Conservation (phyloP, 2,329 filamentous ascomycete species). For the Ceratocystis cubensis region DNA sequence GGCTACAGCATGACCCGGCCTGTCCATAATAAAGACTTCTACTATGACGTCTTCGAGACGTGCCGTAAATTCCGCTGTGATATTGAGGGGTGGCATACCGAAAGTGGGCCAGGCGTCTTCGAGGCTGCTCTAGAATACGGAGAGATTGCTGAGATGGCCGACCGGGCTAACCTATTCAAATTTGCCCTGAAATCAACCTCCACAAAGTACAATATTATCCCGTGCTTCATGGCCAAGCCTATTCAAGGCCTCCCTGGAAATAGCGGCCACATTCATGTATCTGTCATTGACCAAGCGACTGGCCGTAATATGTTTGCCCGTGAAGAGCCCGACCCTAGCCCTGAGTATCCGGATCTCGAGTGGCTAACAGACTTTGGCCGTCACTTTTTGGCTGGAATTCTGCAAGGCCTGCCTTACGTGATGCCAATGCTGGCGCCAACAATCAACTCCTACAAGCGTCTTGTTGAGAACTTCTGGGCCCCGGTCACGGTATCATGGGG, state of each 20-base stretch:
- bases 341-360: constrained; percentile 62
- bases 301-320: constrained; percentile 77
- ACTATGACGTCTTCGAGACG: constrained; percentile 72
- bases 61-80: constrained; percentile 66
- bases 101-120: constrained; percentile 86
- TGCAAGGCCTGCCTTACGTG: constrained; percentile 80
- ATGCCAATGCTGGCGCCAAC: constrained; percentile 94
- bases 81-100: constrained; percentile 92
- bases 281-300: constrained; percentile 59
- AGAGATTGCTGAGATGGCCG: constrained; percentile 79
- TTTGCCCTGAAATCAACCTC: constrained; percentile 76
- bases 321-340: constrained; percentile 54
- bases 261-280: constrained; percentile 91
- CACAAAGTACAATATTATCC: constrained; percentile 78
- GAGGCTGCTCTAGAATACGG: constrained; percentile 90
- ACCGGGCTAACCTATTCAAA: constrained; percentile 87
- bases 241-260: constrained; percentile 83
- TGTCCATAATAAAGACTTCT: constrained; percentile 84
- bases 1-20: constrained; percentile 82
- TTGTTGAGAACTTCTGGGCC: constrained; percentile 99
- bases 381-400: constrained; percentile 81
- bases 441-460: constrained; percentile 93
- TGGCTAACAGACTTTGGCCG: constrained; percentile 77
- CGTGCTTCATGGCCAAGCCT: constrained; percentile 98
- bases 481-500: constrained; percentile 97